These are phyloP conservation scores for Polyporus tsugae DNA, from an alignment of 1,284 basidiomycete species.

Conservation along the genomic window DNA sequence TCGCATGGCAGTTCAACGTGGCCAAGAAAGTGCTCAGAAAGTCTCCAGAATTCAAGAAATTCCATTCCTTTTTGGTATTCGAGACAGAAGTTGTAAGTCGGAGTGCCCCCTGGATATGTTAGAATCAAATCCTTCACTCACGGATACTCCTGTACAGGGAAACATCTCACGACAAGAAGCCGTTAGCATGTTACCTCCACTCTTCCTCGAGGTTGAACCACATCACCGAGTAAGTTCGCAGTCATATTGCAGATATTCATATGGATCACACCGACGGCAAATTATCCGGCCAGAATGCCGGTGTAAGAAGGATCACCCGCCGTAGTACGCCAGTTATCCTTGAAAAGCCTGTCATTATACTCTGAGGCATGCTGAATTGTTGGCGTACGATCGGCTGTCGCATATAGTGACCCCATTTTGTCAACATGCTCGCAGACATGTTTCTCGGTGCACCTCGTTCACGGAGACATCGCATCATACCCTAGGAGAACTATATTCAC, in stretches of 20 bases:
- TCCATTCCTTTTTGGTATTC: conserved; percentile 96
- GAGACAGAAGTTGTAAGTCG: conserved; percentile 93
- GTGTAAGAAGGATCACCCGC: neutral
- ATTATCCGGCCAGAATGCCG: neutral
- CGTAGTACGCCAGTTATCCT: neutral
- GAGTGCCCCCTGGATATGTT: neutral
- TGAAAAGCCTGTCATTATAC: neutral
- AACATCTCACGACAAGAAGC: conserved; percentile 98
- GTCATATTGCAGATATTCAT: too few relatives aligned
- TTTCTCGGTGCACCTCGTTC: neutral
- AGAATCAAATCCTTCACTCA: neutral
- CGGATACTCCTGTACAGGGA: conserved; percentile 61
- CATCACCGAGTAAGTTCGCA: conserved; percentile 74
- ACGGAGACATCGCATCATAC: neutral
- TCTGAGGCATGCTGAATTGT: neutral
- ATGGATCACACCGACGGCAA: neutral
- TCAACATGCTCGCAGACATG: neutral
- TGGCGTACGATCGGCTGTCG: neutral
- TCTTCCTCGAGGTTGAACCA: conserved; percentile 94
- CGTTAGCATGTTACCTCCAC: conserved; percentile 97
- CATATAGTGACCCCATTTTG: neutral
- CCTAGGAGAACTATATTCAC: neutral
- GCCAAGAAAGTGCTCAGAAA: conserved; percentile 92
- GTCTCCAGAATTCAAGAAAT: conserved; percentile 93
- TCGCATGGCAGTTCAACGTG: conserved; percentile 97